phyloP scores from a whole-genome alignment of 345 rosid genomes.

The Citropsis articulata region DNA sequence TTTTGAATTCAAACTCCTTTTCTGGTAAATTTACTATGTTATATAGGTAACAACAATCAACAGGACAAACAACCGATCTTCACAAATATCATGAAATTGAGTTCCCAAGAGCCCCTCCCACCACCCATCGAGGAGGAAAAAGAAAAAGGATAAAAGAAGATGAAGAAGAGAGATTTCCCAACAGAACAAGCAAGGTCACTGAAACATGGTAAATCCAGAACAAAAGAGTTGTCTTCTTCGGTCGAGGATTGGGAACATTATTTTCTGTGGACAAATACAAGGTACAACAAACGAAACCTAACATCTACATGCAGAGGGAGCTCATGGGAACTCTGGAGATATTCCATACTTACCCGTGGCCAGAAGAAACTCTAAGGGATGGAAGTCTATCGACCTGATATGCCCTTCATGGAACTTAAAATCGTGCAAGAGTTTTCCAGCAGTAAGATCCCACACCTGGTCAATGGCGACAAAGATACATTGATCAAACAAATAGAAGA shows the following conservation, averaged over 20 bases:
- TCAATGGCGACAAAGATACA: slow-evolving; percentile 3
- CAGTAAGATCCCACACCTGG: slow-evolving; percentile 93
- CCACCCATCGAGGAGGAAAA: background rate
- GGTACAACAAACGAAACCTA: background rate
- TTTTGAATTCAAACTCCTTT: background rate
- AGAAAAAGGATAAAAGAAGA: background rate
- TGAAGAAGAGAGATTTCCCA: background rate
- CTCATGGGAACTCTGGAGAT: slow-evolving; percentile 4
- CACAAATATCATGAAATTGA: background rate
- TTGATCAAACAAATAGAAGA: background rate
- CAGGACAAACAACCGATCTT: background rate
- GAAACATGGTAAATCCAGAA: background rate
- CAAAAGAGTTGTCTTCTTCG: background rate
- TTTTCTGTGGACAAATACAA: background rate
- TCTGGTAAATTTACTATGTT: background rate
- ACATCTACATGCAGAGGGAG: background rate
- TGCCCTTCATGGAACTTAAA: slow-evolving; percentile 91
- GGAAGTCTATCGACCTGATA: slow-evolving; percentile 82
- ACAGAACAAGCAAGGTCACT: background rate
- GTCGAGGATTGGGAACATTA: background rate
- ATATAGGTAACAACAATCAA: slow-evolving; percentile 7
- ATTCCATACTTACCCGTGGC: slow-evolving; percentile 67
- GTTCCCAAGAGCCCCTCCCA: background rate
- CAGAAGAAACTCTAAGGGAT: slow-evolving; percentile 93
- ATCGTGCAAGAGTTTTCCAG: slow-evolving; percentile 97